Base-by-base conservation (phyloP, 208 protist genomes). In the Acanthamoeba healyi region DNA sequence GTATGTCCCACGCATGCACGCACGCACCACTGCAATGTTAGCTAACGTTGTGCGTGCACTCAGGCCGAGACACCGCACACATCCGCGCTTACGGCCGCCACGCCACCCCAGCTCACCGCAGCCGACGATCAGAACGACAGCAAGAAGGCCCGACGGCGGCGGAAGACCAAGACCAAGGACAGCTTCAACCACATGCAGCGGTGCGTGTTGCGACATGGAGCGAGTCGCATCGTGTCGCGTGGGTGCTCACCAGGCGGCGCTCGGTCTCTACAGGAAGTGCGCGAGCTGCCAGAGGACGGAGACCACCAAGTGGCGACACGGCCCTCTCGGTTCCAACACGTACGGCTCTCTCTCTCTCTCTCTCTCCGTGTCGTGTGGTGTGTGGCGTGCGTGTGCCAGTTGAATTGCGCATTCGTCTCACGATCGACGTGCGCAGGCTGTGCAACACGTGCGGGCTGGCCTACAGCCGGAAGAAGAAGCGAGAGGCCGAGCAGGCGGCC, bases 401-500 rank as follows among this genome's bases (percentile, higher is more conserved):
- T n/a, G n/a, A n/a, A n/a, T n/a, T n/a, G n/a, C n/a, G 44, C 6
- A 5, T 65, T 24, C 24, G n/a, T 26, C 58, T 65, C 58, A 32
- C n/a, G 58, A 4, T 65, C 58, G 7, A 12, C 44, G 44, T 49
- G 9, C 9, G 7, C 65, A 74, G 65, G 26, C 26, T 86, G 14
- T 86, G 77, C 46, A 86, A 86, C 77, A 86, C 77, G 29, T 86
- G 77, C 77, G 77, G 77, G 44, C 44, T 86, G 77, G 77, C 77
- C 15, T 86, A 86, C 34, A 86, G 77, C 44, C 77, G 77, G 0
- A 86, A 86, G 77, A 86, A 86, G 77, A 86, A 86, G 44, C 77
- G 77, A 14, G 77, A 86, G 22, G 77, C 77, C 42, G 77, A 86
- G 46, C 77, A 77, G 36, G 67, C 67, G 38, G 67, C 67, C 36